Percentiles rank a stretch among this genome's conserved stretches.
These are phyloP conservation scores for Cytospora mali DNA, from an alignment of 2,329 filamentous ascomycete genomes.

Conservation along the genomic window DNA sequence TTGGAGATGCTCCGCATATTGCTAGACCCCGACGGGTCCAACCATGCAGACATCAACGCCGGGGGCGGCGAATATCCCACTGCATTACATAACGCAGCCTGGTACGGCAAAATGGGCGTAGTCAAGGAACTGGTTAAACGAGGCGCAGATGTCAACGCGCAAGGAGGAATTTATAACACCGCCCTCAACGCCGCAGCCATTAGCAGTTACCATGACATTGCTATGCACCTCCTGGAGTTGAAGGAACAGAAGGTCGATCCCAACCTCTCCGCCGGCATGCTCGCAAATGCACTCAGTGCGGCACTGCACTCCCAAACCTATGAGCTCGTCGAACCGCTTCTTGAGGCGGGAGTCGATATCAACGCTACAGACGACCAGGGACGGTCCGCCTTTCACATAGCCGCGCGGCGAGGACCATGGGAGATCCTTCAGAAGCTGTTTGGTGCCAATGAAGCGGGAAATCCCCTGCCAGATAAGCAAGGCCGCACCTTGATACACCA, in stretches of 20 bases:
- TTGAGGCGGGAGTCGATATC: background rate
- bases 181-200: background rate
- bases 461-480: background rate
- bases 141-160: conserved; percentile 1
- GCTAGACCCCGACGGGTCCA: background rate
- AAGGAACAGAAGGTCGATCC: background rate
- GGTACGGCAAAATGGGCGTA: background rate
- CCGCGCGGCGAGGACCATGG: background rate
- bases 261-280: background rate
- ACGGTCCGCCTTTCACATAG: background rate
- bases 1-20: background rate
- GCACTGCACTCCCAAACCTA: background rate
- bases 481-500: conserved; percentile 6
- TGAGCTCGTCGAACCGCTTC: background rate
- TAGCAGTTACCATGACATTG: background rate
- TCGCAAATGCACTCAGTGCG: background rate
- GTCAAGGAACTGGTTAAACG: background rate
- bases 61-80: background rate
- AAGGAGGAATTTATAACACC: conserved; percentile 3
- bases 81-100: conserved; percentile 4
- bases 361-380: conserved; percentile 7
- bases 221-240: background rate
- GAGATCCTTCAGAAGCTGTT: background rate
- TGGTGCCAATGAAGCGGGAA: background rate
- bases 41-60: background rate